Base-by-base conservation (phyloP, 768 basidiomycete species). In the Leccinum subgranulosum region DNA sequence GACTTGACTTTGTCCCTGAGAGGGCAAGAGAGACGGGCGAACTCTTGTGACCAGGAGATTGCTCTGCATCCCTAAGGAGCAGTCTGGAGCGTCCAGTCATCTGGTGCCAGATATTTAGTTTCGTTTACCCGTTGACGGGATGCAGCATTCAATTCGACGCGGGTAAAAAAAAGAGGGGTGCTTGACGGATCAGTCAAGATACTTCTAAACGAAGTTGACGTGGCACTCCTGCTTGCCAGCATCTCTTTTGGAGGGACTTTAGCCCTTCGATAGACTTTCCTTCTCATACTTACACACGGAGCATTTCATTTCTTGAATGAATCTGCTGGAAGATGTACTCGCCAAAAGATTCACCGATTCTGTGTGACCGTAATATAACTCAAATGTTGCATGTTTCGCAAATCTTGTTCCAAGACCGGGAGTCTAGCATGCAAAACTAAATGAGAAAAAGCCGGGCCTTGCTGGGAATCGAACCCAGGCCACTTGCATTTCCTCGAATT, bases 381-480 rank as follows among this genome's bases (percentile, higher is more conserved):
- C 11, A 9, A 11, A 43, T 5, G 7, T 43, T 45, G n/a, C 4
- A 28, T 17, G 6, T 8, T 0, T 39, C 9, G 9, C 39, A n/a
- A 43, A 0, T 6, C 11, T 43, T 43, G 36, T 39, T 4, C n/a
- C 17, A 36, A 1, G 36, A 36, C 36, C 17, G 3, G 17, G 7
- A 36, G 36, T 36, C 23, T 23, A 36, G 36, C 17, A 39, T 41
- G 41, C n/a, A 19, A 41, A 9, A 10, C 7, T 25, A 12, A 21
- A 27, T 27, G 27, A 49, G 28, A 39, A 12, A 29, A 31, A 51
- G 15, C 14, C 3, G 71, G 73, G 74, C 74, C 70, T 72, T 64
- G 63, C 73, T 70, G 74, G 69, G 72, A 75, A 71, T 74, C 69
- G 74, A 74, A 74, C 73, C 72, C 71, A 75, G 71, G 71, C 63